A percentile compares a stretch with the other conserved stretches of the same genome.
Evolutionary conservation across 163 green algal genomes (phyloP).

Genomic region (Trebouxia gelatinosa): DNA sequence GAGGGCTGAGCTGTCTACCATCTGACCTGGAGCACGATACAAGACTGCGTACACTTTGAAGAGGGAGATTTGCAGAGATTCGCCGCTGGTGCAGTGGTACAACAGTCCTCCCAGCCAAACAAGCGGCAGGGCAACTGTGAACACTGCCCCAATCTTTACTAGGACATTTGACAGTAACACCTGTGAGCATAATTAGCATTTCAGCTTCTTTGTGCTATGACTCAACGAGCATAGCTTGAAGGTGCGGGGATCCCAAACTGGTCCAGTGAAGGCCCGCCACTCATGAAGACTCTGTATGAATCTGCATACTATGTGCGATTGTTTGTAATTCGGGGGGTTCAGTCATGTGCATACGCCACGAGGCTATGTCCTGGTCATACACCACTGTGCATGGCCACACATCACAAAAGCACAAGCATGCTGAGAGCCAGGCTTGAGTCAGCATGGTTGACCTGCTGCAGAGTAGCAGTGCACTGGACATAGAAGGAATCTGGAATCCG

Average conservation of each 20-base stretch:
- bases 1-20: not conserved
- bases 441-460: constrained; percentile 7
- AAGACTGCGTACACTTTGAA: constrained; percentile 37
- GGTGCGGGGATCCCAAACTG: not conserved
- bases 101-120: constrained; percentile 22
- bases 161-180: constrained; percentile 10
- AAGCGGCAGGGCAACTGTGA: constrained; percentile 28
- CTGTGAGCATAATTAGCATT: not conserved
- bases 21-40: constrained; percentile 29
- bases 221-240: not conserved
- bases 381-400: not conserved
- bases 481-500: not conserved
- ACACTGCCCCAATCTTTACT: constrained; percentile 32
- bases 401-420: not conserved
- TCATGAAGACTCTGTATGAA: not conserved
- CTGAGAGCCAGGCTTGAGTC: not conserved
- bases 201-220: not conserved
- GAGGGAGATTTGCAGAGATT: constrained; percentile 12
- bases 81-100: constrained; percentile 20
- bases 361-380: not conserved
- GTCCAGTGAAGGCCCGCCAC: not conserved
- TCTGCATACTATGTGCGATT: not conserved
- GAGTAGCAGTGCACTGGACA: constrained; percentile 1
- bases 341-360: not conserved
- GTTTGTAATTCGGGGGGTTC: not conserved